These are phyloP conservation scores for Calendula officinalis DNA, from an alignment of 129 eudicot genomes.

Conservation along the genomic window DNA sequence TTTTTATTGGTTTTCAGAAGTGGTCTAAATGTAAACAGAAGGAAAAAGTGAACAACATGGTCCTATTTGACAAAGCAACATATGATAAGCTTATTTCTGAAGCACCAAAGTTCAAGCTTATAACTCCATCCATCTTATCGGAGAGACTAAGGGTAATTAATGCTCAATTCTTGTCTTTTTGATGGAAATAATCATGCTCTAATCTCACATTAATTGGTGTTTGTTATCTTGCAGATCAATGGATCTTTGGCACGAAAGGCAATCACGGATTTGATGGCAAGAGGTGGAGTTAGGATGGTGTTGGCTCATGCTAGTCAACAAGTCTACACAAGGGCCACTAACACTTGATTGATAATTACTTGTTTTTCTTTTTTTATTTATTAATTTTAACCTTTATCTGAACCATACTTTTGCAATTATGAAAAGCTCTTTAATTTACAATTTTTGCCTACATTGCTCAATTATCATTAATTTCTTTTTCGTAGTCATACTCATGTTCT, in stretches of 20 bases:
- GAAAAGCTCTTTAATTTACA: background rate
- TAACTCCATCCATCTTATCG: conserved; percentile 80
- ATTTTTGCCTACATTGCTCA: conserved; percentile 7
- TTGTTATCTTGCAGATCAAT: conserved; percentile 42
- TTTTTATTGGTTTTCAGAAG: conserved; percentile 46
- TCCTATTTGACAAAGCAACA: conserved; percentile 81
- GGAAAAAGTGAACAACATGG: conserved; percentile 99
- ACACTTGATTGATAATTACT: conserved; percentile 36
- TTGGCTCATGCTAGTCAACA: conserved; percentile 77
- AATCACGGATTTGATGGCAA: conserved; percentile 77
- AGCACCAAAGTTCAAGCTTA: conserved; percentile 85
- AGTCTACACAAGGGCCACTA: conserved; percentile 78
- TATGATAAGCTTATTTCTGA: conserved; percentile 88
- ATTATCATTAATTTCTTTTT: background rate
- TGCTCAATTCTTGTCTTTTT: background rate
- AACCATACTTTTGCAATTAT: too few species aligned
- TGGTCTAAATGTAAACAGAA: conserved; percentile 99
- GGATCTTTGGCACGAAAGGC: conserved; percentile 92
- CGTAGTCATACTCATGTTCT: background rate
- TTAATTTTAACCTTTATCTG: background rate
- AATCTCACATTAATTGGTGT: too few species aligned
- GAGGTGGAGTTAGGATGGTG: conserved; percentile 73
- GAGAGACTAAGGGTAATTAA: conserved; percentile 81
- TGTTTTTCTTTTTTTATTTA: conserved; percentile 13
- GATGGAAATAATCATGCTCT: background rate